Evolutionary conservation across 1,284 basidiomycete species (phyloP).

Genomic region (Marasmius tenuissimus): DNA sequence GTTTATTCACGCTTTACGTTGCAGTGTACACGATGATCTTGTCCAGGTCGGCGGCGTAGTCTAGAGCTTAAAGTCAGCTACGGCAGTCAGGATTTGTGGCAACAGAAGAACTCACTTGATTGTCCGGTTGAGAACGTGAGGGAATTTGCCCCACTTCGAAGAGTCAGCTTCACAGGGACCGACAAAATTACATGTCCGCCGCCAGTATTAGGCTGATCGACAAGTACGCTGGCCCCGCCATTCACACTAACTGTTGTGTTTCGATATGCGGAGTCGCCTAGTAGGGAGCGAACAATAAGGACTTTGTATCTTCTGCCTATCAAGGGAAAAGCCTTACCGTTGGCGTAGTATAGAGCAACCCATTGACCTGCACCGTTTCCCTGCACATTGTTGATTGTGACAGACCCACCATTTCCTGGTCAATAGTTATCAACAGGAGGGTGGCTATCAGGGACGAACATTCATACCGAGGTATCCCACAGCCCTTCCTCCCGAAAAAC

Average conservation of each 20-base stretch:
- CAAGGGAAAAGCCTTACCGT: slow-evolving; percentile 32
- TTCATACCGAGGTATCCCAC: slow-evolving; percentile 55
- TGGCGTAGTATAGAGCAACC: slow-evolving; percentile 60
- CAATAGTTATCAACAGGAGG: background rate
- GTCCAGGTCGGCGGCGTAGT: slow-evolving; percentile 61
- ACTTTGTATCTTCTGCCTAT: background rate
- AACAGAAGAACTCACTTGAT: slow-evolving; percentile 38
- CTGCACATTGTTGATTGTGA: slow-evolving; percentile 58
- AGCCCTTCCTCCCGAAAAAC: slow-evolving; percentile 53
- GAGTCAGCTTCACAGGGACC: slow-evolving; percentile 52
- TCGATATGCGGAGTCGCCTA: slow-evolving; percentile 54
- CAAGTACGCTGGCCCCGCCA: slow-evolving; percentile 47
- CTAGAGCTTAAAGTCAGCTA: slow-evolving; percentile 26
- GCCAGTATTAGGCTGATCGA: slow-evolving; percentile 60
- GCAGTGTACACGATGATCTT: slow-evolving; percentile 59
- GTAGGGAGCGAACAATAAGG: background rate
- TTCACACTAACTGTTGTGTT: slow-evolving; percentile 65
- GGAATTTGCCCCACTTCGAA: slow-evolving; percentile 52
- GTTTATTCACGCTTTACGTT: slow-evolving; percentile 19
- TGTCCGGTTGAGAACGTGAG: slow-evolving; percentile 53
- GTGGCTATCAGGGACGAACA: background rate
- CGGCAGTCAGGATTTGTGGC: background rate
- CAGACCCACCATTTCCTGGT: slow-evolving; percentile 54
- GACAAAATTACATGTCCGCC: slow-evolving; percentile 52
- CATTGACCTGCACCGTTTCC: slow-evolving; percentile 56